These are phyloP conservation scores for Kingdonia uniflora DNA, from an alignment of 164 flowering plant species.

Conservation along the genomic window DNA sequence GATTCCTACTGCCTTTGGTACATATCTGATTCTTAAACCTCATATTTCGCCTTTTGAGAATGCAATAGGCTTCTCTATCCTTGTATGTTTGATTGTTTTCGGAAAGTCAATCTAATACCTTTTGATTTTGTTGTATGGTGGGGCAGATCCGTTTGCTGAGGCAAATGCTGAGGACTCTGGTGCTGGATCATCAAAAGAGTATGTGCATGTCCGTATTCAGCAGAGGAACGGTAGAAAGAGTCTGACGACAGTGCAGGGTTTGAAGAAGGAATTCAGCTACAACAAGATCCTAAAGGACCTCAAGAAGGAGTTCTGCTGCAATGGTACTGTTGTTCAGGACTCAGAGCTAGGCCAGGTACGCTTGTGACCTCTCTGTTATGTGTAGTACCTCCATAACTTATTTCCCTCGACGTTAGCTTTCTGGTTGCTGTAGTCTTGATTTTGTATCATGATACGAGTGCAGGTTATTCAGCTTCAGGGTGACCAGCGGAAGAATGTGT, in stretches of 20 bases:
- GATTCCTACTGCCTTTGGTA: constrained; percentile 24
- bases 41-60: not conserved
- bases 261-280: constrained; percentile 31
- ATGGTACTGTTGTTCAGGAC: constrained; percentile 39
- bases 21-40: not conserved
- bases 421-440: not conserved
- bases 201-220: constrained; percentile 32
- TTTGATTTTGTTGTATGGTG: not conserved
- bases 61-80: not conserved
- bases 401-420: not conserved
- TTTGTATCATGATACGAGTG: not conserved
- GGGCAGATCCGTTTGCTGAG: constrained; percentile 39
- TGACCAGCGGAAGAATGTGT: constrained; percentile 29
- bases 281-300: constrained; percentile 38
- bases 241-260: constrained; percentile 27
- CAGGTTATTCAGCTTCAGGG: constrained; percentile 29
- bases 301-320: constrained; percentile 22
- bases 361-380: not conserved
- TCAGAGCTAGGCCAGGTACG: constrained; percentile 33
- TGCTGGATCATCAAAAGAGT: constrained; percentile 37
- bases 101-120: not conserved
- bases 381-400: not conserved
- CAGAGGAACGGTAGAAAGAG: constrained; percentile 40
- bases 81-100: too few species aligned
- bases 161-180: constrained; percentile 37